Conservation (phyloP, 768 basidiomycete species). For the Gautieria morchelliformis region DNA sequence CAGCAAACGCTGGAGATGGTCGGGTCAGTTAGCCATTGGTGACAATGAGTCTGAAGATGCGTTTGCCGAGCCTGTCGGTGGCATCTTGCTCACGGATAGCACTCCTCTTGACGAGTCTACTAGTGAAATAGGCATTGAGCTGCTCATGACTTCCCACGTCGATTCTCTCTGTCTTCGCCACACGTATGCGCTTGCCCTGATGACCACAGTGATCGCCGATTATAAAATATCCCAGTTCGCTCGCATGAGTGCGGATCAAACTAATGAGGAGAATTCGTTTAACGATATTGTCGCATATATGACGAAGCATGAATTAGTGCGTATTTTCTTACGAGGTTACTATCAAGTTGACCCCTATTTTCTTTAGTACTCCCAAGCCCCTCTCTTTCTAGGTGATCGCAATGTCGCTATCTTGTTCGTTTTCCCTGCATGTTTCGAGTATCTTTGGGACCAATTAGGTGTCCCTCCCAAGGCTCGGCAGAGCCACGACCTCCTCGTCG, state of each 20-base stretch:
- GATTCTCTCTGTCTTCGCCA: background rate
- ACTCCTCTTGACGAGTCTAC: background rate
- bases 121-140: background rate
- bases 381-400: slow-evolving; percentile 36
- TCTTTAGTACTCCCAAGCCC: slow-evolving; percentile 27
- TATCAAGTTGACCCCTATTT: slow-evolving; percentile 28
- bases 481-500: slow-evolving; percentile 27
- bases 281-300: slow-evolving; percentile 34
- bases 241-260: background rate
- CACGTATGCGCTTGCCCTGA: background rate
- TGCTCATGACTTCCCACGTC: background rate
- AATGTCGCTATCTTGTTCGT: slow-evolving; percentile 47
- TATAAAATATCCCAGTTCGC: slow-evolving; percentile 3
- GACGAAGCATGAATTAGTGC: slow-evolving; percentile 37
- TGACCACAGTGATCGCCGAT: background rate
- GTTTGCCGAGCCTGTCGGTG: slow-evolving; percentile 1
- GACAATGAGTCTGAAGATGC: slow-evolving; percentile 5
- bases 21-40: slow-evolving; percentile 1
- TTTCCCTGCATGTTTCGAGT: slow-evolving; percentile 31
- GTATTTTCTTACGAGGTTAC: slow-evolving; percentile 13
- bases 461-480: slow-evolving; percentile 30
- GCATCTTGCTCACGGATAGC: background rate
- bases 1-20: slow-evolving; percentile 7
- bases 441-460: slow-evolving; percentile 29
- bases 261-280: slow-evolving; percentile 1